Base-by-base conservation (phyloP, 106 monocot species). In the Ottelia alismoides region DNA sequence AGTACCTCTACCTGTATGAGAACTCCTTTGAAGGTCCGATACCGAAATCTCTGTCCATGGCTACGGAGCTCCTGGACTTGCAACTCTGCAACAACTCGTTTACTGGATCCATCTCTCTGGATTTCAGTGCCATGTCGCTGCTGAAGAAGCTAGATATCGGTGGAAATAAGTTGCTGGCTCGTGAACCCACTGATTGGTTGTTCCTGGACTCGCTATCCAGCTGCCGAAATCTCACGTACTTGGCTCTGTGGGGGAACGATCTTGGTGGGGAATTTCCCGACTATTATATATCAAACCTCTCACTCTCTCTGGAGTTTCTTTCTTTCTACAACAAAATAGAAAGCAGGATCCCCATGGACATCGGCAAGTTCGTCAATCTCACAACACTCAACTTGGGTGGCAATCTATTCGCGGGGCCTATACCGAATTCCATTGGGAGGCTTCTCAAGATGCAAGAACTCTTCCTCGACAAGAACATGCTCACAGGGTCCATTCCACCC, bases 131-230 rank as follows among this genome's bases (percentile, higher is more conserved):
- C 6, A 17, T 26, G 24, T n/a, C 22, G 12, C n/a, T 4, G 20
- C 53, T 64, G 18, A 1, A 14, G 3, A 0, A 20, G 1, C 9
- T 64, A 0, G 32, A 53, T 52, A n/a, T 64, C 0, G 29, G 3
- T 18, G 0, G n/a, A 1, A 64, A 64, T 20, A 2, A 45, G 1
- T 31, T 64, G 17, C 43, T 18, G 23, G 53, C 18, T 14, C 16
- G 24, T 2, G 25, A 26, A 43, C 25, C 35, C 9, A 25, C 10
- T 16, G 64, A 28, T 26, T 28, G 22, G 53, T 0, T 26, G 24
- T 64, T 64, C 35, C 23, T 64, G 0, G 43, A 22, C 22, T 32
- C 64, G 6, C 18, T 64, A 30, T 19, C 40, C 22, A 64, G 53
- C 22, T 35, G 53, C 52, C 52, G 25, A 9, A 19, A 53, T 10